Percentiles rank a stretch among this genome's conserved stretches.
These are phyloP conservation scores for Thraustochytrium sp. DNA, from an alignment of 352 stramenopile species.

Conservation along the genomic window DNA sequence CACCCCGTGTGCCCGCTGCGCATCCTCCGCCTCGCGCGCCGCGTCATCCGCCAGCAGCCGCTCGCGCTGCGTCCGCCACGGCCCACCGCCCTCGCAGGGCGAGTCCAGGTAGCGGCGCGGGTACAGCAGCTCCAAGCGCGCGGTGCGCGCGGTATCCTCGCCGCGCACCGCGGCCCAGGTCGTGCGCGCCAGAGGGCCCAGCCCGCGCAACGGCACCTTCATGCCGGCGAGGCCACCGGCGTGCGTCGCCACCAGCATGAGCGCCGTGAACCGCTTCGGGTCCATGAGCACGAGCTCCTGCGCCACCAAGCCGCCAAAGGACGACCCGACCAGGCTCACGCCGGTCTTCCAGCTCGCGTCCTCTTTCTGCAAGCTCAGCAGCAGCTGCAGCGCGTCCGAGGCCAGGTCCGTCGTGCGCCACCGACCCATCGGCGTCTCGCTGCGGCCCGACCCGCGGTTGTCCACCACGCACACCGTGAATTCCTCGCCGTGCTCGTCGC, in stretches of 20 bases:
- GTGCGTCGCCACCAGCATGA: conserved; percentile 34
- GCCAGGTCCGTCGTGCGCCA: conserved; percentile 38
- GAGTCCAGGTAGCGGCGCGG: not conserved
- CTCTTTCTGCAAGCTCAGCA: not conserved
- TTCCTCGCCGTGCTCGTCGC: not conserved
- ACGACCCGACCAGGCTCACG: conserved; percentile 33
- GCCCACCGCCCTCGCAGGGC: not conserved
- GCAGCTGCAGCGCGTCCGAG: conserved; percentile 3
- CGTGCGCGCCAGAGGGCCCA: not conserved
- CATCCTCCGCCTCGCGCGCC: no score
- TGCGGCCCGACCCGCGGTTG: conserved; percentile 23
- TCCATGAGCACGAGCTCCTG: conserved; percentile 37
- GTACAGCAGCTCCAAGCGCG: conserved; percentile 35
- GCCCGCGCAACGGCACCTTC: not conserved
- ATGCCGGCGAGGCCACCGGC: conserved; percentile 36
- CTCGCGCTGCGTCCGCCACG: no score
- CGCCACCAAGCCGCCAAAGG: conserved; percentile 23
- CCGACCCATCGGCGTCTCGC: conserved; percentile 4
- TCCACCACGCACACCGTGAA: conserved; percentile 36
- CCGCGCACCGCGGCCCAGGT: not conserved
- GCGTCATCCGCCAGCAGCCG: no score
- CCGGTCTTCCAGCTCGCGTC: not conserved
- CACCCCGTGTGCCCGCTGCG: not conserved
- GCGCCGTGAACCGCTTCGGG: not conserved
- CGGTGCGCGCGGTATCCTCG: not conserved